phyloP scores from a whole-genome alignment of 345 rosid species.

The Acer campestre region DNA sequence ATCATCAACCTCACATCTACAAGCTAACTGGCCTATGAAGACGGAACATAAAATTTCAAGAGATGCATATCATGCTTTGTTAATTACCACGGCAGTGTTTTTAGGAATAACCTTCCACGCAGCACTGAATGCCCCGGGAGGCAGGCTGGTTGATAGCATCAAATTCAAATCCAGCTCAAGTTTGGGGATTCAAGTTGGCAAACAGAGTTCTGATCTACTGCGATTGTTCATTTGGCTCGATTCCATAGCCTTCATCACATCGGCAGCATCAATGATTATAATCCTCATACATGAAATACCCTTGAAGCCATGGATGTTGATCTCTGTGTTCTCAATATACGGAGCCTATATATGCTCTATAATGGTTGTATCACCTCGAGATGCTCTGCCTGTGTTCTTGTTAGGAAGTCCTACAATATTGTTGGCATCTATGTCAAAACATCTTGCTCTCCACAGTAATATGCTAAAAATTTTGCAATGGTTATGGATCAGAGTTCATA shows the following conservation, averaged over 20 bases:
- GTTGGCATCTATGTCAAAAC: background rate
- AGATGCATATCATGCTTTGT: background rate
- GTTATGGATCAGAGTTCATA: background rate
- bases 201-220: background rate
- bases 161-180: background rate
- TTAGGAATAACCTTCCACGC: constrained; percentile 4
- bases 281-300: constrained; percentile 22
- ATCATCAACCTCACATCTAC: background rate
- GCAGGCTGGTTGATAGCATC: background rate
- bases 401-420: background rate
- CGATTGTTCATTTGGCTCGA: constrained; percentile 16
- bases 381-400: background rate
- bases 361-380: constrained; percentile 12
- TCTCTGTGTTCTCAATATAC: constrained; percentile 3
- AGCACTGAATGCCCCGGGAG: constrained; percentile 1
- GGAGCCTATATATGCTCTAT: constrained; percentile 19
- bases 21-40: background rate
- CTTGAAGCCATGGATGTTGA: constrained; percentile 17
- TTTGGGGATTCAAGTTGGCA: background rate
- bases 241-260: constrained; percentile 23
- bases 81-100: constrained; percentile 6
- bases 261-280: constrained; percentile 10
- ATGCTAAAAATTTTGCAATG: background rate
- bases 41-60: background rate
- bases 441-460: background rate